Percentiles rank a stretch among this genome's conserved stretches.
Evolutionary conservation across 495 filamentous ascomycete species (phyloP).

Genomic region (Evansstolkia leycettana): DNA sequence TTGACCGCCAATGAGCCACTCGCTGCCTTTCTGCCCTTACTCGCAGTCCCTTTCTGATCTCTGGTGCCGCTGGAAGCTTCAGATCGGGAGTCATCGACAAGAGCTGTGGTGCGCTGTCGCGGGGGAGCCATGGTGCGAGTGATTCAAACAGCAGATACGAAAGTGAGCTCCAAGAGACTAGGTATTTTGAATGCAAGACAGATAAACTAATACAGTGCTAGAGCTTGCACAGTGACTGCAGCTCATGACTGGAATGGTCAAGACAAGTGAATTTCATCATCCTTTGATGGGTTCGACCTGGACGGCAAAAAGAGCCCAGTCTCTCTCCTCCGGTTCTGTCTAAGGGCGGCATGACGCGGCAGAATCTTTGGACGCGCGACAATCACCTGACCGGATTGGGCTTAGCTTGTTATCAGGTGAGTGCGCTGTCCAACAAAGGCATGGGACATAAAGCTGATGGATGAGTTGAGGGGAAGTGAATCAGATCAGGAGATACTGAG

Average conservation of each 20-base stretch:
- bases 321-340: constrained; percentile 1
- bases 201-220: background rate
- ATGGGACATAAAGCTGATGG: too few species aligned
- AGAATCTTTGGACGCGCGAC: constrained; percentile 12
- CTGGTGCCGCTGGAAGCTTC: constrained; percentile 41
- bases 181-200: background rate
- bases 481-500: too few species aligned
- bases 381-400: background rate
- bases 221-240: background rate
- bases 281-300: background rate
- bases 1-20: constrained; percentile 2
- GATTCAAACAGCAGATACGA: constrained; percentile 2
- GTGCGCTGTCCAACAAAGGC: too few species aligned
- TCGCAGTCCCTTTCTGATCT: constrained; percentile 24
- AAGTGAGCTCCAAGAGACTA: background rate
- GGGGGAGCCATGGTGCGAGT: constrained; percentile 30
- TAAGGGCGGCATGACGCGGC: constrained; percentile 24
- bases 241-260: background rate
- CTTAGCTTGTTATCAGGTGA: too few species aligned
- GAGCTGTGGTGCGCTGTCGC: constrained; percentile 29
- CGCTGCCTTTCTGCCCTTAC: constrained; percentile 23
- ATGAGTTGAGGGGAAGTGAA: too few species aligned
- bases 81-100: constrained; percentile 40
- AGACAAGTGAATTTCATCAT: background rate
- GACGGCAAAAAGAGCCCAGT: background rate